phyloP scores from a whole-genome alignment of 2,329 filamentous ascomycete species.

The Cryphonectria nitschkei region DNA sequence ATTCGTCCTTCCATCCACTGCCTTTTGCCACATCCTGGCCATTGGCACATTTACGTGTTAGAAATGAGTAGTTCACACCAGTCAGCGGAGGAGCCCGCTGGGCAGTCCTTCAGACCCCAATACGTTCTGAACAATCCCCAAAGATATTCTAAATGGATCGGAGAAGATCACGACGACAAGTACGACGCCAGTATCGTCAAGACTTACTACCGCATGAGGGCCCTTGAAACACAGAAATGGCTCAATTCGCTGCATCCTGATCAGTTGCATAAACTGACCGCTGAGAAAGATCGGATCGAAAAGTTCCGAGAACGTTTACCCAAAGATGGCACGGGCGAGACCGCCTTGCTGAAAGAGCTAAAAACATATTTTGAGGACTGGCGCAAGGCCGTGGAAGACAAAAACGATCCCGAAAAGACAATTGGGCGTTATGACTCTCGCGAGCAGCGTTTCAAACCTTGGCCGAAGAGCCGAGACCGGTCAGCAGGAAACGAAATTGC shows the following conservation, averaged over 20 bases:
- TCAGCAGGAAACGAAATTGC: background rate
- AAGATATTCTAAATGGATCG: background rate
- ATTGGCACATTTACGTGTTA: background rate
- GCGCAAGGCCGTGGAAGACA: no score
- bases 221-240: background rate
- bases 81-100: background rate
- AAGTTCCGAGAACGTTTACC: background rate
- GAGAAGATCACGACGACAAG: background rate
- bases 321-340: no score
- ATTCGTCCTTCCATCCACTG: background rate
- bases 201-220: background rate
- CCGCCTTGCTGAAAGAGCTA: background rate
- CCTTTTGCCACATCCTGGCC: background rate
- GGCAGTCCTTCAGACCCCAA: no score
- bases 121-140: no score
- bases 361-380: background rate
- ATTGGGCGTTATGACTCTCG: no score
- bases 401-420: no score
- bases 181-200: background rate
- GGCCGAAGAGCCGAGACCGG: background rate
- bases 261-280: background rate
- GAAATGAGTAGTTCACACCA: background rate
- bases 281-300: background rate
- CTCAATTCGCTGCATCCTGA: background rate
- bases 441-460: background rate